Conservation (phyloP, 73 alveolate genomes). For the Tetrahymena borealis region DNA sequence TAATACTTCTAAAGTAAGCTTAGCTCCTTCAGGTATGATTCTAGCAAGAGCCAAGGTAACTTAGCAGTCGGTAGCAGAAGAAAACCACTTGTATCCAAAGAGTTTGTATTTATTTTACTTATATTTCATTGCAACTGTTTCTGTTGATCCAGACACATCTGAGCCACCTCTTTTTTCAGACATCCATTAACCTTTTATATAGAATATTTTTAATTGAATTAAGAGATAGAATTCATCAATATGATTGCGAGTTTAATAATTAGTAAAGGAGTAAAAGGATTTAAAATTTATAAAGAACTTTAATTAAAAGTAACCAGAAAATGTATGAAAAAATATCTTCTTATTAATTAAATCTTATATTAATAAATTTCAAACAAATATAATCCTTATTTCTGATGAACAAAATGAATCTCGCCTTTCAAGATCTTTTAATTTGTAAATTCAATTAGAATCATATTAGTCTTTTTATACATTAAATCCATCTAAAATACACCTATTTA, state of each 20-base stretch:
- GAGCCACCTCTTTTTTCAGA: constrained; percentile 90
- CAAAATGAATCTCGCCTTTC: no score
- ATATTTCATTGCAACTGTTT: constrained; percentile 57
- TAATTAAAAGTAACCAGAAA: not conserved
- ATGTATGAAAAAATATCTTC: not conserved
- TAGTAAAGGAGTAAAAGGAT: not conserved
- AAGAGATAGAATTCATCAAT: not conserved
- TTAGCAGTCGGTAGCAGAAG: constrained; percentile 83
- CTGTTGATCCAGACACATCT: constrained; percentile 76
- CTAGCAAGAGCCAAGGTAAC: constrained; percentile 79
- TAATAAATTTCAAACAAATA: no score
- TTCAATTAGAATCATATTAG: no score
- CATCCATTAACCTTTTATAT: constrained; percentile 77
- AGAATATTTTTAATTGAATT: not conserved
- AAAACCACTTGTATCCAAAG: constrained; percentile 84
- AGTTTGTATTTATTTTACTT: constrained; percentile 26
- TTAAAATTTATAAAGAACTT: not conserved
- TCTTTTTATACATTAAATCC: no score
- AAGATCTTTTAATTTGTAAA: no score
- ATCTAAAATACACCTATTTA: no score
- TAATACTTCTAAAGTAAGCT: constrained; percentile 12
- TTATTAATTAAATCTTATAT: no score
- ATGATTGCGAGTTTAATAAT: not conserved
- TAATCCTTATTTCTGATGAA: no score
- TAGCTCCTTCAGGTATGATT: constrained; percentile 44